Base-by-base conservation (phyloP, 2,329 filamentous ascomycete genomes). In the Amylocarpus encephaloides region DNA sequence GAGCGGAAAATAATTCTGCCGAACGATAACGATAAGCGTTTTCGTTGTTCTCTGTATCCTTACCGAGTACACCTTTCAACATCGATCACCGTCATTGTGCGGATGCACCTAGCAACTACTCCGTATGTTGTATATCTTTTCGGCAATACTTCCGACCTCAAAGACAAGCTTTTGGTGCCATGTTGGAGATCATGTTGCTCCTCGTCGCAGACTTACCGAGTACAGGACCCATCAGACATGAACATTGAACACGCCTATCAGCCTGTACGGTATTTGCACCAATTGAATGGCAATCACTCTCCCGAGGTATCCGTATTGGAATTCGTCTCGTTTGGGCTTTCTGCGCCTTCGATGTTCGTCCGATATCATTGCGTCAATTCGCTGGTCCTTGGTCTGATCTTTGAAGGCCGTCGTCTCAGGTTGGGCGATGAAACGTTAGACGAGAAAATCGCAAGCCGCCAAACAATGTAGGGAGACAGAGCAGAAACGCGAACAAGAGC, bases 391-490 rank as follows among this genome's bases (percentile, higher is more conserved):
- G 43, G 30, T 13, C 33, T 12, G 30, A 33, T 34, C 32, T 26
- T 46, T 46, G 22, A 32, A 18, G 34, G 32, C n/a, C 43, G 9
- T 18, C n/a, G 43, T 46, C 33, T 46, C 33, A 19, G 15, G 43
- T 46, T 46, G 43, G 43, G 13, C 43, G 43, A 36, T 46, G 43
- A 46, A 46, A 46, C 43, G 43, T 46, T 12, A 13, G 35, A 46
- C 33, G 11, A 46, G 16, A 34, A 46, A 19, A 46, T 36, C 36
- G 18, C 13, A 33, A 46, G 12, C 19, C 22, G 19, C 30, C 9
- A 26, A 33, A 44, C 29, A n/a, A 30, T 30, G 26, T 11, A 26
- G 18, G 19, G 15, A 36, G 34, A 4, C 5, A 36, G 34, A 10
- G 34, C 34, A 36, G 15, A 36, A 36, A 36, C 12, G 12, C 4